Evolutionary conservation across 495 filamentous ascomycete species (phyloP).

Genomic region (Penicillium canescens): DNA sequence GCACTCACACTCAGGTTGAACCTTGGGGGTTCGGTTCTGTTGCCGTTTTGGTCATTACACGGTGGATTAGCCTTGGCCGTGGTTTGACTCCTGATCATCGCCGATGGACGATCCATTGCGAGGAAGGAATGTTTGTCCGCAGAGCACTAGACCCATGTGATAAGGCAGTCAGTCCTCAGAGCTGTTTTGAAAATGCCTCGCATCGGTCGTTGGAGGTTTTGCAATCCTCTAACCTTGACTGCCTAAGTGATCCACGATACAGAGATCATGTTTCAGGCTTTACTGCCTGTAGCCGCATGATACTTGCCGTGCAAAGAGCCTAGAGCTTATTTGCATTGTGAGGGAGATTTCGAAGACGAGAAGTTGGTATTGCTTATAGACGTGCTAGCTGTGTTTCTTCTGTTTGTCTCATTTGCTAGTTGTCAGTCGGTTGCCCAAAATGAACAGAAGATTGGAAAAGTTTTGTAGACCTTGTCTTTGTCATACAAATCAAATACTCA

Average conservation of each 20-base stretch:
- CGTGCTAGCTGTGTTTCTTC: too few species aligned
- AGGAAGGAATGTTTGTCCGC: not conserved
- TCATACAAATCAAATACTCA: too few species aligned
- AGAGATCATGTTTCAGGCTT: not conserved
- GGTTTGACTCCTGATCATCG: conserved; percentile 1
- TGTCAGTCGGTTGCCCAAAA: too few species aligned
- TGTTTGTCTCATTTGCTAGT: too few species aligned
- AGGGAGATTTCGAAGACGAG: too few species aligned
- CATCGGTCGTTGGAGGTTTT: not conserved
- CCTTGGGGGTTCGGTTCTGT: not conserved
- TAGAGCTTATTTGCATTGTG: too few species aligned
- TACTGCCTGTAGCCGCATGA: not conserved
- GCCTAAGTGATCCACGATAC: conserved; percentile 1
- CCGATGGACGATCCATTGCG: not conserved
- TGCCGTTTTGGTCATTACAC: conserved; percentile 3
- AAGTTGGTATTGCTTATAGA: too few species aligned
- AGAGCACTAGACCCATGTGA: not conserved
- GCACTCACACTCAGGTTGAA: not conserved
- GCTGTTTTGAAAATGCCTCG: conserved; percentile 4
- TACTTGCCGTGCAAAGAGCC: not conserved
- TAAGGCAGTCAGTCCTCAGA: not conserved
- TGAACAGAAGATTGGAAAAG: too few species aligned
- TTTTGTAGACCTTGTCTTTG: too few species aligned
- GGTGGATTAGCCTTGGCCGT: conserved; percentile 4
- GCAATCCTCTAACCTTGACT: conserved; percentile 4